phyloP scores from a whole-genome alignment of 2,329 filamentous ascomycete genomes.

The Penicillium crustosum region DNA sequence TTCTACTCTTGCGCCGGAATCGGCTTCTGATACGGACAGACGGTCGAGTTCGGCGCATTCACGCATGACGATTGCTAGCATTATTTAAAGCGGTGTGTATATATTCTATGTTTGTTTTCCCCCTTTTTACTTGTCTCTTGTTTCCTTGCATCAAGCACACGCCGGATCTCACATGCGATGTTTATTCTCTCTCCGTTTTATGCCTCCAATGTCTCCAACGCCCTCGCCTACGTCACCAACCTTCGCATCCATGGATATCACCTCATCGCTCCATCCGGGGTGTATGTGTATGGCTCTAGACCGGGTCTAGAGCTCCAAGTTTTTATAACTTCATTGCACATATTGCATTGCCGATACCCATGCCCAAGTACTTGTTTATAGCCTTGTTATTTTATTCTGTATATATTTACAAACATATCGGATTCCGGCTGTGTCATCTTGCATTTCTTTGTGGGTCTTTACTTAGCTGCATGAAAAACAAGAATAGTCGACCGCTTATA shows the following conservation, averaged over 20 bases:
- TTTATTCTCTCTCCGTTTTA: not conserved
- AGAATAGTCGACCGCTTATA: too few relatives aligned
- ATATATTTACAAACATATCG: conserved; percentile 1
- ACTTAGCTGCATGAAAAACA: not conserved
- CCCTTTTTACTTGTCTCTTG: not conserved
- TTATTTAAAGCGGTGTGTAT: conserved; percentile 35
- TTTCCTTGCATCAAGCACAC: not conserved
- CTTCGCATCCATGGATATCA: not conserved
- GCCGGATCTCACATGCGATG: not conserved
- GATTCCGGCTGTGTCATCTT: not conserved
- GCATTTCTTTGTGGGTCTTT: not conserved
- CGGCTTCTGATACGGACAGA: conserved; percentile 27
- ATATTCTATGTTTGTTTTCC: not conserved
- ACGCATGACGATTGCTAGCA: conserved; percentile 50
- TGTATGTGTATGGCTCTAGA: not conserved
- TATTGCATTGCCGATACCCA: conserved; percentile 14
- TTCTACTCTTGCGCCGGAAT: conserved; percentile 25
- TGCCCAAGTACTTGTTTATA: conserved; percentile 6
- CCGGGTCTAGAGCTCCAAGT: not conserved
- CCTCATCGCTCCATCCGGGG: not conserved
- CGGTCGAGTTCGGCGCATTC: conserved; percentile 37
- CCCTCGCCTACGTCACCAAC: not conserved
- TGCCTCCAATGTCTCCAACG: not conserved
- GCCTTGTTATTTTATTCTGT: not conserved
- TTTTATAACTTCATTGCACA: conserved; percentile 3